Evolutionary conservation across 345 rosid species (phyloP).

Genomic region (Moricandia moricandioides): DNA sequence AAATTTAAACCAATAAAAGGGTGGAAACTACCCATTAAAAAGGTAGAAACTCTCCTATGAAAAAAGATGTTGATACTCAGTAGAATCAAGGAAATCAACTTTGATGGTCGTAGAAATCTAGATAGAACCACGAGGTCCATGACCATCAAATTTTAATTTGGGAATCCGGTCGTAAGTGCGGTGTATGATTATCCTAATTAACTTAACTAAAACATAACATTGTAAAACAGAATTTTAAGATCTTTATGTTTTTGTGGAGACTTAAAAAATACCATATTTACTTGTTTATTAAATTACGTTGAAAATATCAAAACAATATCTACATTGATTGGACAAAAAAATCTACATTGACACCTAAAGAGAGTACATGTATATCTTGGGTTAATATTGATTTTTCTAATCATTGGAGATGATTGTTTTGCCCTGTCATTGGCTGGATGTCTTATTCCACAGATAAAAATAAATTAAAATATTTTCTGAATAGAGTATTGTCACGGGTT

Average conservation of each 20-base stretch:
- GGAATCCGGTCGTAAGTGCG: background rate
- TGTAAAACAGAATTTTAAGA: background rate
- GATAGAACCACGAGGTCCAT: background rate
- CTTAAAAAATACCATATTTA: background rate
- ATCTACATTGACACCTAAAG: background rate
- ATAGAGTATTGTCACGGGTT: constrained; percentile 17
- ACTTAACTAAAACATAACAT: background rate
- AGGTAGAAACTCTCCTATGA: background rate
- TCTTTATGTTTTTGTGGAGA: background rate
- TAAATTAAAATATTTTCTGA: background rate
- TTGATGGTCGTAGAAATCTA: background rate
- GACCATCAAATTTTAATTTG: background rate
- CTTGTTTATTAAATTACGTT: background rate
- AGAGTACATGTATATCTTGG: background rate
- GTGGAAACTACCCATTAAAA: background rate
- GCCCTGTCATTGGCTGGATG: constrained; percentile 17
- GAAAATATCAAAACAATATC: background rate
- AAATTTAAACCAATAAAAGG: background rate
- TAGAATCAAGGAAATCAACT: background rate
- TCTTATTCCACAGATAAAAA: constrained; percentile 12
- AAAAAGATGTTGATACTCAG: background rate
- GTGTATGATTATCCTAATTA: background rate
- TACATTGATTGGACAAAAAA: background rate
- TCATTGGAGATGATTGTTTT: constrained; percentile 23
- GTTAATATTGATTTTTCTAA: constrained; percentile 10